Evolutionary conservation across 495 filamentous ascomycete species (phyloP).

Genomic region (Daldinia concentrica): DNA sequence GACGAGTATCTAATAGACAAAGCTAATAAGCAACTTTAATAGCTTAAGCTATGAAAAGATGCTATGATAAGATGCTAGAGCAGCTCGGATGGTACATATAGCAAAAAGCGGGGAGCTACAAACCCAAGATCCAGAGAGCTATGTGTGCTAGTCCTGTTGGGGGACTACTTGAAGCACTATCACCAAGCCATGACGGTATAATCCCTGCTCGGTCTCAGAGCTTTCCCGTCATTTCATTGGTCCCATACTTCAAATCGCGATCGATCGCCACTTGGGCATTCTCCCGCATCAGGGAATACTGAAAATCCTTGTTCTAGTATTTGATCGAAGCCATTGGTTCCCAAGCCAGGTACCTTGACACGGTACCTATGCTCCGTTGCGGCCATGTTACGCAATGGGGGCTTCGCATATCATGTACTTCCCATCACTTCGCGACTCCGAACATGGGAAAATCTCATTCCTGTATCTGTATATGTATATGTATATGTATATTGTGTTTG

Average conservation of each 20-base stretch:
- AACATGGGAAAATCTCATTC: slow-evolving; percentile 28
- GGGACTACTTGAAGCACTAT: slow-evolving; percentile 34
- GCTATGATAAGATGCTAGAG: background rate
- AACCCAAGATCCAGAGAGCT: slow-evolving; percentile 3
- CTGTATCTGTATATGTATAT: slow-evolving; percentile 31
- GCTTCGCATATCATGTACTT: slow-evolving; percentile 9
- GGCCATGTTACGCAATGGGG: slow-evolving; percentile 21
- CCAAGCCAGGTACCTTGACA: slow-evolving; percentile 11
- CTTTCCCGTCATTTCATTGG: slow-evolving; percentile 18
- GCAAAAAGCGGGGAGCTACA: slow-evolving; percentile 26
- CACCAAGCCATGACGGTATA: slow-evolving; percentile 27
- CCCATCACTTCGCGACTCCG: slow-evolving; percentile 26
- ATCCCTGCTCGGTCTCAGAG: slow-evolving; percentile 25
- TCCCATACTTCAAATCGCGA: slow-evolving; percentile 28
- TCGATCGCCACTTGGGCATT: slow-evolving; percentile 42
- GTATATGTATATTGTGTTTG: slow-evolving; percentile 6
- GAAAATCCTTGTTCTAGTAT: slow-evolving; percentile 25
- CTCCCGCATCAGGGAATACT: slow-evolving; percentile 42
- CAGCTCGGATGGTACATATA: background rate
- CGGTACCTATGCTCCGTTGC: slow-evolving; percentile 12
- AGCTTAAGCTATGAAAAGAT: background rate
- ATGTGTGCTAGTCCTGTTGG: slow-evolving; percentile 7
- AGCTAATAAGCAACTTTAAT: slow-evolving; percentile 1
- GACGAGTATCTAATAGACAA: too few relatives aligned
- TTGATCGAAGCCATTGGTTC: slow-evolving; percentile 27